Evolutionary conservation across 176 grass and related monocot genomes (phyloP).

Genomic region (Ampelocalamus luodianensis): DNA sequence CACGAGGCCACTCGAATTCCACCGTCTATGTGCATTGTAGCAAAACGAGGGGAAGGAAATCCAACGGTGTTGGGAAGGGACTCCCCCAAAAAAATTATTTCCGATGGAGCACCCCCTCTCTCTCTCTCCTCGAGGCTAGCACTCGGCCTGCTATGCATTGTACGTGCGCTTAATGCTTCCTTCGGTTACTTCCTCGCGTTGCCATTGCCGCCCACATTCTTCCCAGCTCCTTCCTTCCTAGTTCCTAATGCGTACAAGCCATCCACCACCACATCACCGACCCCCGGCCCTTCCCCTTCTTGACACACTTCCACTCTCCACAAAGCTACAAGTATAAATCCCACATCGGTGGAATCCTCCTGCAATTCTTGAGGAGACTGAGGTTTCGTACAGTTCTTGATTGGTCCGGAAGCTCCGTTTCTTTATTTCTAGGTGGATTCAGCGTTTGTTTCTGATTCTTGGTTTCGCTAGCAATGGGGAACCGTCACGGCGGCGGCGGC

Average conservation of each 20-base stretch:
- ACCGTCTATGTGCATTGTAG: too few relatives aligned
- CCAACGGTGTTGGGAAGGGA: too few relatives aligned
- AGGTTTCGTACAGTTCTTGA: neutral
- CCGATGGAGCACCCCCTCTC: too few relatives aligned
- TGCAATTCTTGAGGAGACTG: neutral
- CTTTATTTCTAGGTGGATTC: neutral
- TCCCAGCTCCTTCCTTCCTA: slow-evolving; percentile 8
- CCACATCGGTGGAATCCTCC: neutral
- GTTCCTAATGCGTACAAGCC: slow-evolving; percentile 53
- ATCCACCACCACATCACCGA: slow-evolving; percentile 25
- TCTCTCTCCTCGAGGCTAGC: too few relatives aligned
- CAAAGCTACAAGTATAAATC: neutral
- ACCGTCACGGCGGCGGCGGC: neutral
- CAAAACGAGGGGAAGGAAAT: too few relatives aligned
- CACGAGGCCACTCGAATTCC: too few relatives aligned
- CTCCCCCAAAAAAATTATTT: too few relatives aligned
- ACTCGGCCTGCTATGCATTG: too few relatives aligned
- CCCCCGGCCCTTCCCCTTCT: neutral
- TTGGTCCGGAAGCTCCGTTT: neutral
- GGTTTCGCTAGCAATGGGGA: neutral
- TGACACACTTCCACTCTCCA: neutral
- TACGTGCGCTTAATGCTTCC: neutral
- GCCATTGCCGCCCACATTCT: slow-evolving; percentile 32
- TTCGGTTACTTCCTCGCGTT: slow-evolving; percentile 42
- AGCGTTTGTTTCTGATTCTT: neutral